Evolutionary conservation across 1,284 basidiomycete genomes (phyloP).

Genomic region (Prillingera fragicola): DNA sequence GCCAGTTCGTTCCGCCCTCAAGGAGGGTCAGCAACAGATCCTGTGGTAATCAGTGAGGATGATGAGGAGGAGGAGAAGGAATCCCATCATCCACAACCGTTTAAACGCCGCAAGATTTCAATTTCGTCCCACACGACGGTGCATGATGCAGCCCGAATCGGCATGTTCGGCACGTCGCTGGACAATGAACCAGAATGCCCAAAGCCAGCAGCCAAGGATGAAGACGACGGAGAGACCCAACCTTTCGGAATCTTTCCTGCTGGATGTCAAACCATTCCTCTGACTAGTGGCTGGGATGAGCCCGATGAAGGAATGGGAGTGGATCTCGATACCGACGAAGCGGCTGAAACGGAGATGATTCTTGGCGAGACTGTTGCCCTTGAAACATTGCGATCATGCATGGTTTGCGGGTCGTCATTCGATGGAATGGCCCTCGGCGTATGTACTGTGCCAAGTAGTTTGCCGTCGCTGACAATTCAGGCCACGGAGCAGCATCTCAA

Average conservation of each 20-base stretch:
- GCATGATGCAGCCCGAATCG: neutral
- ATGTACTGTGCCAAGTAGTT: neutral
- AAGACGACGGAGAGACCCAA: slow-evolving; percentile 14
- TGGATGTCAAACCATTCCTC: neutral
- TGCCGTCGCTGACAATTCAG: slow-evolving; percentile 17
- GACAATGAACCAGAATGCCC: neutral
- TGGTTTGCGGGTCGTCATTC: slow-evolving; percentile 3
- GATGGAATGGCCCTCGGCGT: neutral
- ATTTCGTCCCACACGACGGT: neutral
- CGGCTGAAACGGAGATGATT: slow-evolving; percentile 28
- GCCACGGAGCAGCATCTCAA: slow-evolving; percentile 42
- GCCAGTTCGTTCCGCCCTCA: no score
- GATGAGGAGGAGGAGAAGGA: slow-evolving; percentile 9
- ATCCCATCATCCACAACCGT: no score
- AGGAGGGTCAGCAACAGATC: slow-evolving; percentile 21
- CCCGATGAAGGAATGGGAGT: slow-evolving; percentile 46
- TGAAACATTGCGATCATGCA: slow-evolving; percentile 2
- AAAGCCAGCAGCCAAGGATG: neutral
- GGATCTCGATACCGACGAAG: slow-evolving; percentile 36
- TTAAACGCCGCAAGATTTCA: neutral
- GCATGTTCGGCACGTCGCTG: neutral
- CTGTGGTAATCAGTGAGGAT: slow-evolving; percentile 32
- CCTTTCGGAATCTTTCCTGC: neutral
- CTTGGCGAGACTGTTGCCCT: slow-evolving; percentile 1
- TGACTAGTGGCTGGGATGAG: slow-evolving; percentile 23